phyloP scores from a whole-genome alignment of 257 asterid species.

The Gentiana dahurica region DNA sequence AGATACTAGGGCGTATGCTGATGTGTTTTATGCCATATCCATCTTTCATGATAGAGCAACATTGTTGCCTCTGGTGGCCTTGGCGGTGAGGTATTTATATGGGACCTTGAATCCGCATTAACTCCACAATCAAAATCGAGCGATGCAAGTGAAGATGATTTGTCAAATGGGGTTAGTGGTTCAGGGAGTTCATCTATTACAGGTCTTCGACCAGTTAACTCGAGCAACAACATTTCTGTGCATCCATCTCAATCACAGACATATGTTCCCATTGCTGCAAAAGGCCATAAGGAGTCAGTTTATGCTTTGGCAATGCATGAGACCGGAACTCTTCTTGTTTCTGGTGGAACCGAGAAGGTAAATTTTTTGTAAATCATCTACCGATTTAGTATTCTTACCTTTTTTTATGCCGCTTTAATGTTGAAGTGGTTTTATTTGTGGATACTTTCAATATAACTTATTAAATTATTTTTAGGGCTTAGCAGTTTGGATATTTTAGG shows the following conservation, averaged over 20 bases:
- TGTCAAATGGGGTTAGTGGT: slow-evolving; percentile 56
- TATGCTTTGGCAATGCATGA: slow-evolving; percentile 92
- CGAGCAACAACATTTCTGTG: slow-evolving; percentile 77
- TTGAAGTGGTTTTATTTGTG: not conserved
- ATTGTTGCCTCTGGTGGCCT: slow-evolving; percentile 94
- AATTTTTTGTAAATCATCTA: slow-evolving; percentile 17
- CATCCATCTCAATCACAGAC: slow-evolving; percentile 71
- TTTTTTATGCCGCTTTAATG: not conserved
- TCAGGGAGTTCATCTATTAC: slow-evolving; percentile 46
- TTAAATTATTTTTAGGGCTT: slow-evolving; percentile 3
- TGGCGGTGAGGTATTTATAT: slow-evolving; percentile 96
- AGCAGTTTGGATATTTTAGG: slow-evolving; percentile 1
- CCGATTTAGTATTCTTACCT: slow-evolving; percentile 2
- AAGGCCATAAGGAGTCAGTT: slow-evolving; percentile 98
- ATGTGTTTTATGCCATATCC: slow-evolving; percentile 17
- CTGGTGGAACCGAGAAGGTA: slow-evolving; percentile 99
- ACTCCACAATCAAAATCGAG: slow-evolving; percentile 60
- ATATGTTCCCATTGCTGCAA: slow-evolving; percentile 69
- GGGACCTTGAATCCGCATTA: slow-evolving; percentile 97
- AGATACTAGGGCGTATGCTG: slow-evolving; percentile 1
- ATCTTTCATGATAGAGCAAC: slow-evolving; percentile 46
- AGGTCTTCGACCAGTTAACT: slow-evolving; percentile 67
- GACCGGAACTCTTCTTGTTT: slow-evolving; percentile 86
- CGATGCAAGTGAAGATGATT: slow-evolving; percentile 65
- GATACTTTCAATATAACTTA: not conserved